Base-by-base conservation (phyloP, 768 basidiomycete genomes). In the Tricholoma saponaceum region DNA sequence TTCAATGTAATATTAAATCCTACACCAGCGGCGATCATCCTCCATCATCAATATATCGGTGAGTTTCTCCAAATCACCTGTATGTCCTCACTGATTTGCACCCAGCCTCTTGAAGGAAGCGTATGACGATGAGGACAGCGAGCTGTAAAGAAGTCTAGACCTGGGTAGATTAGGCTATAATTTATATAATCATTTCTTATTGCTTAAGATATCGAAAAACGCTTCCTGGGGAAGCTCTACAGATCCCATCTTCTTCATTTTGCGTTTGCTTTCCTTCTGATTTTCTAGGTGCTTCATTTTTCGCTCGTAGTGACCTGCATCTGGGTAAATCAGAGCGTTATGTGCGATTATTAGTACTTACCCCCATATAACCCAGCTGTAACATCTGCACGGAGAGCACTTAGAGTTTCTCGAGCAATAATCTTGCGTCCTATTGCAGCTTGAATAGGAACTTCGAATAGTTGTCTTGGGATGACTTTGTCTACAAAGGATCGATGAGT, bases 361-460 rank as follows among this genome's bases (percentile, higher is more conserved):
- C 92, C 94, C 69, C 95, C 95, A 64, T 97, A 96, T 47, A 97
- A 74, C 2, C 94, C 94, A 16, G 93, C 95, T 0, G 95, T 97
- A 16, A 98, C 96, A 62, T 99, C 92, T 23, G 92, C 90, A 30
- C 92, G 85, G 64, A 92, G 72, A 2, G 94, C 92, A 47, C 86
- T 89, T 44, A 96, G 72, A 14, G 88, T 95, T 69, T 96, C 94
- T 26, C 96, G 83, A 3, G 96, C 92, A 50, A 98, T 83, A 55
- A 98, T 81, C 60, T 87, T 92, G 62, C 82, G 85, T 13, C 95
- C 95, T 16, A 97, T 79, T 1, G 86, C 87, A 33, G 97, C 97
- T 68, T 98, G 97, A 53, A 99, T 97, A 2, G 95, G 89, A 10
- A 98, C 87, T 71, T 98, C 95, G 66, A 95, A 98, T 51, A 94